Evolutionary conservation across 2,329 filamentous ascomycete genomes (phyloP).

Genomic region (Penicillium frequentans): DNA sequence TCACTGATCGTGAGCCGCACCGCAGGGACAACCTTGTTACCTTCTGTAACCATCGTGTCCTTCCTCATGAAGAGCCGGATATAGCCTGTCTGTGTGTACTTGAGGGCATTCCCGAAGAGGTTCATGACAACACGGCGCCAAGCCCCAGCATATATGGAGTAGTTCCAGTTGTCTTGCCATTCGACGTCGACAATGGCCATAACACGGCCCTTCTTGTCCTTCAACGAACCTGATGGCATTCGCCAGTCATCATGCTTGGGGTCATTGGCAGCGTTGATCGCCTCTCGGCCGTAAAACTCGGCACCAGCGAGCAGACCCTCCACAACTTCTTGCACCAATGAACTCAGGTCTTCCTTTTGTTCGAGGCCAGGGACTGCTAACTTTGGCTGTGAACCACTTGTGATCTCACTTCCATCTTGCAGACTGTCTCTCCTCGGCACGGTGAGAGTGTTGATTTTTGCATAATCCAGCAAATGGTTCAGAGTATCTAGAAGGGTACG

Average conservation of each 20-base stretch:
- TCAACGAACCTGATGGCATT: background rate
- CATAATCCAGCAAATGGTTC: constrained; percentile 37
- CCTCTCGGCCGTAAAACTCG: constrained; percentile 12
- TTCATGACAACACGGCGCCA: constrained; percentile 52
- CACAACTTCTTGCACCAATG: constrained; percentile 17
- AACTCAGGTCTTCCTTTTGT: constrained; percentile 11
- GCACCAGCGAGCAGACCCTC: constrained; percentile 21
- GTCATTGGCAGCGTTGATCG: background rate
- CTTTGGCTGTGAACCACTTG: background rate
- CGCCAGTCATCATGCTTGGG: background rate
- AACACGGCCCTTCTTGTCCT: constrained; percentile 4
- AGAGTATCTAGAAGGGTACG: constrained; percentile 45
- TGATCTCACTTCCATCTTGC: background rate
- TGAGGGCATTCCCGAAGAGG: constrained; percentile 50
- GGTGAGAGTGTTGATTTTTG: constrained; percentile 27
- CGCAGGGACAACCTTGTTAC: constrained; percentile 7
- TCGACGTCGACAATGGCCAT: constrained; percentile 45
- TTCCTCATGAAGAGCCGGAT: constrained; percentile 30
- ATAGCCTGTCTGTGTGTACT: constrained; percentile 46
- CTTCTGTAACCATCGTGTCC: constrained; percentile 1
- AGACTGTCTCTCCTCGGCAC: background rate
- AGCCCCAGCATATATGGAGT: constrained; percentile 47
- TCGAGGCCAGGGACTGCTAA: constrained; percentile 4
- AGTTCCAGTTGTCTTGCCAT: constrained; percentile 42
- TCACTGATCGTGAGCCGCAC: constrained; percentile 23